phyloP scores from a whole-genome alignment of 257 asterid species.

The Solanum neorickii region DNA sequence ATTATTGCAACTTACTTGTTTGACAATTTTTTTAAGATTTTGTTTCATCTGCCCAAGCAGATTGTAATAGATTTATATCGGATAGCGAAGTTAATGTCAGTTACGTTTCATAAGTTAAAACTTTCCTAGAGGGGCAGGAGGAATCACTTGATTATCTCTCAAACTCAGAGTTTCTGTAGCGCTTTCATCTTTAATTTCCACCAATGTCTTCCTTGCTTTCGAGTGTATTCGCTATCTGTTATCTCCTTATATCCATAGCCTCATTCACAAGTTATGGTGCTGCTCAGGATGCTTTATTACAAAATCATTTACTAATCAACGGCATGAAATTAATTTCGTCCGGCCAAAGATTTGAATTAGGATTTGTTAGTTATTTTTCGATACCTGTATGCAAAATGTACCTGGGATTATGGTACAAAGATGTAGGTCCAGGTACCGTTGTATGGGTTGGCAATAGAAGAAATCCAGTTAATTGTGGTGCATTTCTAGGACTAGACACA shows the following conservation, averaged over 20 bases:
- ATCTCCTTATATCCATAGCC: not conserved
- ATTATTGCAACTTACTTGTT: not conserved
- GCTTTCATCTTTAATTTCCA: not conserved
- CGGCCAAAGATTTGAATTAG: constrained; percentile 13
- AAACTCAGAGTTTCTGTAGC: not conserved
- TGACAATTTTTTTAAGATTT: not conserved
- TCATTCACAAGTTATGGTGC: not conserved
- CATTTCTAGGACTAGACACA: not conserved
- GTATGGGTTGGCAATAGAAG: constrained; percentile 30
- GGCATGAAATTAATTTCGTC: constrained; percentile 11
- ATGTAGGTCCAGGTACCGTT: not conserved
- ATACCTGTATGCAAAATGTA: not conserved
- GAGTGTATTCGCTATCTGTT: not conserved
- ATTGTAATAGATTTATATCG: not conserved
- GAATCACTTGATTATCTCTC: not conserved
- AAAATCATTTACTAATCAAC: constrained; percentile 5
- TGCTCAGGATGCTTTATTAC: constrained; percentile 9
- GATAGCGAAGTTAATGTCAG: not conserved
- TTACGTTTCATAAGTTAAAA: not conserved
- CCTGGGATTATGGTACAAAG: constrained; percentile 13
- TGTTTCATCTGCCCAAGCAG: not conserved
- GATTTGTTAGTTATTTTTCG: constrained; percentile 1
- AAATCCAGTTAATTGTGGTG: constrained; percentile 8
- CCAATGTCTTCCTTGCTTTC: not conserved
- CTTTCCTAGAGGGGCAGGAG: not conserved